Conservation (phyloP, 2,329 filamentous ascomycete genomes). For the Oidium heveae region DNA sequence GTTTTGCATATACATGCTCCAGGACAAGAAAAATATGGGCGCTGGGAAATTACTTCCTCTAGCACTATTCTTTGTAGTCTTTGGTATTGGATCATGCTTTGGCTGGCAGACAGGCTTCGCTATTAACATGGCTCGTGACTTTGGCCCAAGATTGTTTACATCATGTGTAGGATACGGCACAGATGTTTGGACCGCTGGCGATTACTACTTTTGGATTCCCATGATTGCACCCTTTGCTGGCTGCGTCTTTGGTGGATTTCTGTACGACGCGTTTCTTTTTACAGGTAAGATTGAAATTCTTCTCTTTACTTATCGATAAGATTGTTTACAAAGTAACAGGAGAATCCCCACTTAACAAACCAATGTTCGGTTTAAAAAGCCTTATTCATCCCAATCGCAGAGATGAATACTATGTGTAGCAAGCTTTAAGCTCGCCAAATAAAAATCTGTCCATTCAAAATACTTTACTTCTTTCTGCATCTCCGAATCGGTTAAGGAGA, state of each 20-base stretch:
- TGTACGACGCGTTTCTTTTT: conserved; percentile 39
- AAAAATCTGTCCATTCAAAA: no score
- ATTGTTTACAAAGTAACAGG: no score
- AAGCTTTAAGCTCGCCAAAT: no score
- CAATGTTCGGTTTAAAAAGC: no score
- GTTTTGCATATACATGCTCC: conserved; percentile 47
- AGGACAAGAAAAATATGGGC: conserved; percentile 25
- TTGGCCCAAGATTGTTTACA: conserved; percentile 37
- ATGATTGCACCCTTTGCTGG: conserved; percentile 48
- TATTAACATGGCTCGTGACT: conserved; percentile 49
- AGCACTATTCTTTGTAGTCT: conserved; percentile 45
- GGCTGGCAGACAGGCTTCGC: conserved; percentile 59
- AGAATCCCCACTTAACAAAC: no score
- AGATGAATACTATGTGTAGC: no score
- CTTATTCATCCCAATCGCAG: no score
- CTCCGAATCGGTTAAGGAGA: no score
- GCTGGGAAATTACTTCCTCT: conserved; percentile 32
- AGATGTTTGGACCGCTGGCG: conserved; percentile 40
- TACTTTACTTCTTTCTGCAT: no score
- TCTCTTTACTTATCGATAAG: background rate
- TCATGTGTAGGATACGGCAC: conserved; percentile 43
- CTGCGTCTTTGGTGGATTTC: conserved; percentile 33
- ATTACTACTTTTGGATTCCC: conserved; percentile 52
- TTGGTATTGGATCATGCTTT: conserved; percentile 48
- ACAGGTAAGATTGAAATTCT: conserved; percentile 4